Evolutionary conservation across 1,139 yeast genomes (phyloP).

Genomic region (Saccharomyces pastorianus): DNA sequence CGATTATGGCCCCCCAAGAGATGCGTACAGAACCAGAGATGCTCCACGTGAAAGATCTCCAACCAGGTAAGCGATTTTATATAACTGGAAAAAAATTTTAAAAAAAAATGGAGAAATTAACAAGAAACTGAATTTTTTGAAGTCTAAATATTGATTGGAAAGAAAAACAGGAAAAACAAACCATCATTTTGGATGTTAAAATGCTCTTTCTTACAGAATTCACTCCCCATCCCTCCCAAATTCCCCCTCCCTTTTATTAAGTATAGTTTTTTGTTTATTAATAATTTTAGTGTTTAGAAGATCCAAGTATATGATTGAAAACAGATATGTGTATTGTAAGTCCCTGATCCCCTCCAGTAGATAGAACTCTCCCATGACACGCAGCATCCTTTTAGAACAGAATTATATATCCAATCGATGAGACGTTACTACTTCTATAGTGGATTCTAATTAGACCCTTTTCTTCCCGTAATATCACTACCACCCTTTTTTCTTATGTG

Average conservation of each 20-base stretch:
- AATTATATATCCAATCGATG: neutral
- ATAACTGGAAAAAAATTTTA: neutral
- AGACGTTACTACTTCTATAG: constrained; percentile 18
- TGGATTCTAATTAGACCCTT: constrained; percentile 20
- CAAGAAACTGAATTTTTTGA: neutral
- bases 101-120: neutral
- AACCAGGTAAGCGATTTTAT: constrained; percentile 36
- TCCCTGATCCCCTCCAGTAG: neutral
- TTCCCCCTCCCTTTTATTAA: neutral
- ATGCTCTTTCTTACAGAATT: neutral
- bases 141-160: neutral
- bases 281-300: neutral
- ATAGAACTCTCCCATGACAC: neutral
- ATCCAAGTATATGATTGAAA: neutral
- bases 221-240: neutral
- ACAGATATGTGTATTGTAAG: neutral
- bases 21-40: constrained; percentile 33
- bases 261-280: constrained; percentile 1
- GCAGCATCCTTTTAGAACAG: neutral
- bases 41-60: constrained; percentile 54
- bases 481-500: constrained; percentile 14
- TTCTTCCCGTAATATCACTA: constrained; percentile 13
- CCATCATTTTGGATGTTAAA: neutral
- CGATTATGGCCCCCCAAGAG: constrained; percentile 28
- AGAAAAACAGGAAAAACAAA: neutral